Conservation (phyloP, 2,329 filamentous ascomycete species). For the Xylariaceae sp. region DNA sequence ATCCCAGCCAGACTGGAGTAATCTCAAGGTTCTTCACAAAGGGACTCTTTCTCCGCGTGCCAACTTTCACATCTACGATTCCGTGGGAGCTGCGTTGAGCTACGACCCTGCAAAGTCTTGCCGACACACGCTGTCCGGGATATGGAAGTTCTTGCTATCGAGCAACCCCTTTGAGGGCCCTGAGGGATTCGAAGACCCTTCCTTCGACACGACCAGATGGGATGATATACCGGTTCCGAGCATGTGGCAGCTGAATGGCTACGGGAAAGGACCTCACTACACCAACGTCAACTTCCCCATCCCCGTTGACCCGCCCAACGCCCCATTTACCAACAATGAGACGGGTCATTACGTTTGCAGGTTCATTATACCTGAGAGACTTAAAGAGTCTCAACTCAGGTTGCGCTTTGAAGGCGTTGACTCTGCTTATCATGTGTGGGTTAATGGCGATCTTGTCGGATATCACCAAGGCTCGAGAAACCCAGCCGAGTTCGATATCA, state of each 20-base stretch:
- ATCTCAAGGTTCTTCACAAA: slow-evolving; percentile 51
- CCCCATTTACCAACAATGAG: slow-evolving; percentile 50
- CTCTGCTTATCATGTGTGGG: slow-evolving; percentile 56
- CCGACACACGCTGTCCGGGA: slow-evolving; percentile 41
- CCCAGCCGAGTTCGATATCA: slow-evolving; percentile 58
- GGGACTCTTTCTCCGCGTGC: slow-evolving; percentile 52
- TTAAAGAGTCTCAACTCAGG: slow-evolving; percentile 41
- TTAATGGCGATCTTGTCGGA: slow-evolving; percentile 55
- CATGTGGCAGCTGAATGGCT: slow-evolving; percentile 67
- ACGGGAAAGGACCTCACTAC: slow-evolving; percentile 57
- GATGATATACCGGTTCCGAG: slow-evolving; percentile 56
- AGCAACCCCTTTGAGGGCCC: slow-evolving; percentile 37
- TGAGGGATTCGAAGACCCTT: slow-evolving; percentile 30
- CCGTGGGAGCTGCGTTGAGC: slow-evolving; percentile 43
- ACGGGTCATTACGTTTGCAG: slow-evolving; percentile 47
- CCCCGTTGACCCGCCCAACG: slow-evolving; percentile 56
- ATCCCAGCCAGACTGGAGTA: slow-evolving; percentile 52
- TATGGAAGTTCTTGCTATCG: slow-evolving; percentile 44
- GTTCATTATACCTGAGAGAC: slow-evolving; percentile 42
- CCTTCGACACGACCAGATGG: slow-evolving; percentile 37
- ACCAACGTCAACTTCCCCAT: slow-evolving; percentile 65
- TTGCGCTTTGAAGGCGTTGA: slow-evolving; percentile 60
- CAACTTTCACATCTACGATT: slow-evolving; percentile 50
- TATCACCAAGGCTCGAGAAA: slow-evolving; percentile 60
- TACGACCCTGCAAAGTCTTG: slow-evolving; percentile 35